These are phyloP conservation scores for Colletotrichum tropicale DNA, from an alignment of 2,329 filamentous ascomycete species.

Conservation along the genomic window DNA sequence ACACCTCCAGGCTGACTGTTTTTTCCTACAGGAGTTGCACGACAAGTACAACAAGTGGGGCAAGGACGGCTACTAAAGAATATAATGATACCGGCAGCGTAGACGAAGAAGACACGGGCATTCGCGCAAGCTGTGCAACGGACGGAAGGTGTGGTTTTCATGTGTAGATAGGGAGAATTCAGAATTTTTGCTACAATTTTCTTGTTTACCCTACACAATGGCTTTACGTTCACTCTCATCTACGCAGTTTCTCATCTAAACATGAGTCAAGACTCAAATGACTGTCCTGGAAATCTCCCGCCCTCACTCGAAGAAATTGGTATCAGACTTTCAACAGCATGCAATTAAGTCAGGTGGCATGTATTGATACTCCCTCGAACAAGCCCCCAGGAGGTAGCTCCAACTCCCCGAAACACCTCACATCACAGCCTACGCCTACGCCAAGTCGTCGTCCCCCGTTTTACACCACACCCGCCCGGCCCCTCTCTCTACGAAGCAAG, in stretches of 20 bases:
- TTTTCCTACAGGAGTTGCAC: slow-evolving; percentile 74
- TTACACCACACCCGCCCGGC: slow-evolving; percentile 20
- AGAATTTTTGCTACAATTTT: slow-evolving; percentile 2
- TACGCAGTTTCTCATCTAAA: not conserved
- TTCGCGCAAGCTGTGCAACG: not conserved
- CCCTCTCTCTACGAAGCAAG: slow-evolving; percentile 36
- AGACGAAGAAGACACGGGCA: not conserved
- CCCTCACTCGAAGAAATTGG: not conserved
- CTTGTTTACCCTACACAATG: not conserved
- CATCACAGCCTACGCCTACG: not conserved
- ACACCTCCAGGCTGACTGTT: slow-evolving; percentile 1
- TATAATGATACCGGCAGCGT: slow-evolving; percentile 3
- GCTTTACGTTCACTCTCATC: not conserved
- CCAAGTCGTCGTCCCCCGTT: not conserved
- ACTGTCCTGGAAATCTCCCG: not conserved
- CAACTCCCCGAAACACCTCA: not conserved
- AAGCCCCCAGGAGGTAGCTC: not conserved
- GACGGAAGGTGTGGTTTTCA: slow-evolving; percentile 5
- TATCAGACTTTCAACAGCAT: not conserved
- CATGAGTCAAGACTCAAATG: not conserved
- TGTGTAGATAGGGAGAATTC: slow-evolving; percentile 23
- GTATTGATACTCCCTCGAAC: not conserved
- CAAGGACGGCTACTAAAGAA: slow-evolving; percentile 84
- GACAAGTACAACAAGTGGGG: slow-evolving; percentile 99
- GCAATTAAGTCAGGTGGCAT: not conserved